A percentile compares a stretch with the other conserved stretches of the same genome.
These are phyloP conservation scores for Myxozyma geophila DNA, from an alignment of 805 yeast species.

Conservation along the genomic window DNA sequence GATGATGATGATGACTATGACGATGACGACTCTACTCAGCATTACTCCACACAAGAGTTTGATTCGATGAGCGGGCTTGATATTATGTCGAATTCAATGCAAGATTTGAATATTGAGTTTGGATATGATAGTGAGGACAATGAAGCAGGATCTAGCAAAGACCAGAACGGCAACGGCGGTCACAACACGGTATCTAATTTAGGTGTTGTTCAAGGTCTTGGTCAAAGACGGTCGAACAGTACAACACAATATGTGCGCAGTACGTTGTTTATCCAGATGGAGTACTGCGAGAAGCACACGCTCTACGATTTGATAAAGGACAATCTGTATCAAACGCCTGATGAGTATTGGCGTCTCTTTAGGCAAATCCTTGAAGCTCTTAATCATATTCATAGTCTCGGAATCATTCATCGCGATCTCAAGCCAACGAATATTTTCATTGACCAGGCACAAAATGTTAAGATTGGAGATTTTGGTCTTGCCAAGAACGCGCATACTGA, in stretches of 20 bases:
- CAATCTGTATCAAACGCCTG: constrained; percentile 69
- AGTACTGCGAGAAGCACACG: constrained; percentile 95
- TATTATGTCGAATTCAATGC: constrained; percentile 37
- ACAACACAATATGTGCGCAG: constrained; percentile 19
- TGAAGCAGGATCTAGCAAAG: neutral
- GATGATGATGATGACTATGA: constrained; percentile 42
- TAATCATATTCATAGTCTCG: constrained; percentile 87
- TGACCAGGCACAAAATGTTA: constrained; percentile 84
- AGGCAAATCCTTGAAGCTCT: constrained; percentile 89
- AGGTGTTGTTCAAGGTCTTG: neutral
- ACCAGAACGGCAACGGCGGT: constrained; percentile 14
- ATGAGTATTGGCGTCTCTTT: constrained; percentile 87
- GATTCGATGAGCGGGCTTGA: constrained; percentile 34
- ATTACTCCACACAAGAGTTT: constrained; percentile 29
- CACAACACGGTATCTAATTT: neutral
- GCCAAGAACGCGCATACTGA: constrained; percentile 80
- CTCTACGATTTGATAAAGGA: constrained; percentile 79
- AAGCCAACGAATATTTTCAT: constrained; percentile 96
- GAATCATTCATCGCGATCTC: constrained; percentile 92
- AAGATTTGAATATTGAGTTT: constrained; percentile 43
- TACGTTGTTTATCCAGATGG: constrained; percentile 95
- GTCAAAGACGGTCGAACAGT: neutral
- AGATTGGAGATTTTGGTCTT: constrained; percentile 95
- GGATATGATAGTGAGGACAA: constrained; percentile 41
- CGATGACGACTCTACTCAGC: constrained; percentile 33